Evolutionary conservation across 2,329 filamentous ascomycete genomes (phyloP), one percentile per base, ranked within the genome.

Genomic region (Camillea tinctor): DNA sequence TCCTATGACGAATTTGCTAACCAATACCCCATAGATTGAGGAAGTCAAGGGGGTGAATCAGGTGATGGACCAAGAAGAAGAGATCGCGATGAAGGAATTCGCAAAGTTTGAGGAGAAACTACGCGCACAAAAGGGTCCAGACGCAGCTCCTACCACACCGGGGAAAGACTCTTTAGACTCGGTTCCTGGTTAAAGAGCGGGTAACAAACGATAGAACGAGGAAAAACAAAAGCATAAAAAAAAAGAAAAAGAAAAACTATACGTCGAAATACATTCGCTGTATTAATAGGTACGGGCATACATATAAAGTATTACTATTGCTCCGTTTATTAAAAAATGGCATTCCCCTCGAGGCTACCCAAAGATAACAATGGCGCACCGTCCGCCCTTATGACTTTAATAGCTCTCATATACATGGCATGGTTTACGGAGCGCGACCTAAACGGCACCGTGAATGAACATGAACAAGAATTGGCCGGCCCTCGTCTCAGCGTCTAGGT

Each of bases 21-120:
- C 67, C 21, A 44, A 54, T 9, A n/a, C 26, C n/a, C 52, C 58
- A 50, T 77, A 97, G 86, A 97, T 98, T 66, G 93, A 97, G 75
- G 95, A 98, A 75, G 95, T 98, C 48, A 89, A 96, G 76, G 92
- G 90, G 2, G 94, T 99, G 50, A 86, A 92, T 64, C 94, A 98
- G 75, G 89, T 97, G 2, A 76, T 97, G 70, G 94, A 98, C 69
- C 85, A 92, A 69, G 95, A 97, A 77, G 95, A 98, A 74, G 92
- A 96, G 75, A 85, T 97, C 65, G 87, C 93, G 0, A 77, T 94
- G 70, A 79, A 88, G 68, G 94, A 98, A 72, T 98, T 99, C 78
- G 91, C 90, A 66, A 95, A 91, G 76, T 97, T 98, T 73, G 94
- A 98, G 75, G 92, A 97, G 79, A 97, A 86, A 76, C 75, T 87